Base-by-base conservation (phyloP, 2,329 filamentous ascomycete species). In the Aspergillus terreus region DNA sequence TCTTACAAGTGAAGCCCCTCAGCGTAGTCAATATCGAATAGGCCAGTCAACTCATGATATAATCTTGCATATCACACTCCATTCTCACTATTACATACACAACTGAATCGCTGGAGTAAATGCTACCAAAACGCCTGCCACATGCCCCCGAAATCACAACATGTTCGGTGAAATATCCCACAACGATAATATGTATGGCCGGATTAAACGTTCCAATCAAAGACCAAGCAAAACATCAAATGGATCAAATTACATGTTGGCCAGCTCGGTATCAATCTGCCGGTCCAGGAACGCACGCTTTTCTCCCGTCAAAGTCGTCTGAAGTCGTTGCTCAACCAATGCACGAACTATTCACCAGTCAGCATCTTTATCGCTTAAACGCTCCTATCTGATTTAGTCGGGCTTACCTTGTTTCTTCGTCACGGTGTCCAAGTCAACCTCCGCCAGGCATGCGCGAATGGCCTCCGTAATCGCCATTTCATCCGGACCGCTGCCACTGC, bases 371-470 rank as follows among this genome's bases (percentile, higher is more conserved):
- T 4, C 9, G 33, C 19, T 36, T 6, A 15, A 32, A 45, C n/a
- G 17, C 25, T 23, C 32, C 15, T 15, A 3, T 27, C 25, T 23
- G 15, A 9, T 32, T 11, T 30, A 36, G n/a, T 1, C 15, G 7
- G 36, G 67, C 70, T 76, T 76, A 68, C 84, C 75, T 75, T 97
- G 92, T 77, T 99, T 99, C 84, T 97, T 99, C 6, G 94, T 99
- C 44, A 97, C 90, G n/a, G 82, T 92, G 69, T 99, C 94, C 40
- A 99, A 79, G 70, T 99, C 92, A 0, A 96, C 91, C 64, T 96
- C 92, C 14, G 80, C 75, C 56, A 99, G 78, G 62, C 94, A 94
- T 46, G 81, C 78, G 64, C 90, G 87, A 56, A 97, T 92, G 1
- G 89, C 88, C 55, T 95, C 88, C 15, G 90, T 80, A 58, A 99